Percentiles rank a stretch among this genome's conserved stretches.
phyloP scores from a whole-genome alignment of 1,284 basidiomycete species.

The Filobasidium uniguttulatum region DNA sequence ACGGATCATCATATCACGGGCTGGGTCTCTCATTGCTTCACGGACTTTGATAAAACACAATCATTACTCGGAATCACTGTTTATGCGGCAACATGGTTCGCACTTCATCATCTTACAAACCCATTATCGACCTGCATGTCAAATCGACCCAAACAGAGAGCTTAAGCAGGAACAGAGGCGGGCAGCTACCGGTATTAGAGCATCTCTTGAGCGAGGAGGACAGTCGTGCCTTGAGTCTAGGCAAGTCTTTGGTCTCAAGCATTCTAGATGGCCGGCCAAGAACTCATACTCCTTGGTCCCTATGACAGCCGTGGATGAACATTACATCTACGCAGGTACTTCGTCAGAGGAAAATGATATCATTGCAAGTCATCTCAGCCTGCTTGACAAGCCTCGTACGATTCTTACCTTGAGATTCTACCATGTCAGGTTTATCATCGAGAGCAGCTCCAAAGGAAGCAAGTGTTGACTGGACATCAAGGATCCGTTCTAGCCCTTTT shows the following conservation, averaged over 20 bases:
- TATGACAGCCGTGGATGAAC: constrained; percentile 48
- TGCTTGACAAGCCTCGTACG: neutral
- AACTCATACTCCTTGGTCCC: neutral
- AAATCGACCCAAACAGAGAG: constrained; percentile 29
- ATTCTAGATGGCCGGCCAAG: neutral
- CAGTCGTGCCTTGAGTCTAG: constrained; percentile 50
- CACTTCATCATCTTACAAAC: constrained; percentile 6
- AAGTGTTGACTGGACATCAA: constrained; percentile 68
- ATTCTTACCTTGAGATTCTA: too few relatives aligned
- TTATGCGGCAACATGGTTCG: too few relatives aligned
- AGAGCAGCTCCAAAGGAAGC: constrained; percentile 51
- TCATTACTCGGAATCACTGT: too few relatives aligned
- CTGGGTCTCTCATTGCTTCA: too few relatives aligned
- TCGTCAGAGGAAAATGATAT: constrained; percentile 65
- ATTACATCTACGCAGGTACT: constrained; percentile 68
- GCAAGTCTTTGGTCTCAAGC: neutral
- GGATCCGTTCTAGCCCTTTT: constrained; percentile 73
- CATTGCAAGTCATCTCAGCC: constrained; percentile 24
- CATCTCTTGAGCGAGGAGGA: constrained; percentile 32
- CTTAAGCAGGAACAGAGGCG: constrained; percentile 30
- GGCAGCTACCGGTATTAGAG: constrained; percentile 31
- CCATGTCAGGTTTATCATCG: constrained; percentile 63
- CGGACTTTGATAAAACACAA: too few relatives aligned
- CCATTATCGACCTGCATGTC: too few relatives aligned
- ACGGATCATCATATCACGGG: too few relatives aligned